phyloP scores from a whole-genome alignment of 768 basidiomycete genomes.

The Trametes cingulata region DNA sequence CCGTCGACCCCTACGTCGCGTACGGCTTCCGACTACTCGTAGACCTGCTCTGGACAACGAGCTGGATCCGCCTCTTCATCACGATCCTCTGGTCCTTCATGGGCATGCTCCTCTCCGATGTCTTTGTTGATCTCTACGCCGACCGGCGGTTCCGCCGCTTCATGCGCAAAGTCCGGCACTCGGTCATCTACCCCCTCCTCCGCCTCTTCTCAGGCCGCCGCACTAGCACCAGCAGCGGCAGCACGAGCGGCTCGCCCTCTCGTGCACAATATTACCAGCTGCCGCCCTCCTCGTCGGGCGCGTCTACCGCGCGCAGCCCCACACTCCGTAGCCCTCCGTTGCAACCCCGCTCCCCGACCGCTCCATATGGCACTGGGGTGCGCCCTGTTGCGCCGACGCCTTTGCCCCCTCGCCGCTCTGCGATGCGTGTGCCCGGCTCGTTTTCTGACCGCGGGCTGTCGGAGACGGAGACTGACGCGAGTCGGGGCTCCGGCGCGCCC shows the following conservation, averaged over 20 bases:
- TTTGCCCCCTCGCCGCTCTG: conserved; percentile 21
- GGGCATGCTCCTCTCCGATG: conserved; percentile 54
- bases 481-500: neutral
- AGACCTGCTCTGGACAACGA: conserved; percentile 69
- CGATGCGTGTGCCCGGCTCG: conserved; percentile 28
- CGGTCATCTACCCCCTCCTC: conserved; percentile 23
- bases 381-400: conserved; percentile 1
- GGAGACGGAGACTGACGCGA: conserved; percentile 22
- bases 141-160: conserved; percentile 38
- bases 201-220: conserved; percentile 11
- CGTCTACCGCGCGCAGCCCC: conserved; percentile 23
- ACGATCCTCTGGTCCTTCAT: conserved; percentile 54
- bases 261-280: conserved; percentile 24
- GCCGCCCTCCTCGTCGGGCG: conserved; percentile 16
- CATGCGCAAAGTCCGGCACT: conserved; percentile 27
- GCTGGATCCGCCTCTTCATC: conserved; percentile 45
- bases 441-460: conserved; percentile 26
- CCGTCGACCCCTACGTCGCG: conserved; percentile 69
- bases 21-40: conserved; percentile 69
- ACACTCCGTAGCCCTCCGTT: conserved; percentile 1
- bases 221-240: neutral
- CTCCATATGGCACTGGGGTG: neutral
- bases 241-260: conserved; percentile 9
- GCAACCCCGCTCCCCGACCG: conserved; percentile 7
- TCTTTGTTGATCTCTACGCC: conserved; percentile 47